A percentile compares a stretch with the other conserved stretches of the same genome.
These are phyloP conservation scores for Jacaranda mimosifolia DNA, from an alignment of 257 asterid genomes.

Conservation along the genomic window DNA sequence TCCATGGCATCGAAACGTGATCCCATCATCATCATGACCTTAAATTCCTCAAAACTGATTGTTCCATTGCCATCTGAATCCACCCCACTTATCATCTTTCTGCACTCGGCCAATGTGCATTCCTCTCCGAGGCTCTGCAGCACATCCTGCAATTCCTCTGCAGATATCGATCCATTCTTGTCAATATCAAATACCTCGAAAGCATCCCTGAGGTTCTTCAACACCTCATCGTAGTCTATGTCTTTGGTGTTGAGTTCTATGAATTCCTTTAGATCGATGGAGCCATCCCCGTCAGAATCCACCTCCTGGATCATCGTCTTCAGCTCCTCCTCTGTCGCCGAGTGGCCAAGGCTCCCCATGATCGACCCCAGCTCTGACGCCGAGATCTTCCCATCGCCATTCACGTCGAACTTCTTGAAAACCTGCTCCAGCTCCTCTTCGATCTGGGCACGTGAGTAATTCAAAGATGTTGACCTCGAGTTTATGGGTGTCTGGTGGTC, in stretches of 20 bases:
- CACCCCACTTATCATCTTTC: conserved; percentile 58
- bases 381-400: conserved; percentile 56
- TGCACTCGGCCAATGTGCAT: conserved; percentile 54
- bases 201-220: conserved; percentile 42
- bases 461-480: neutral
- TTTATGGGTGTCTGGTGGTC: neutral
- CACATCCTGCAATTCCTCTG: conserved; percentile 58
- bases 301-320: conserved; percentile 54
- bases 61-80: conserved; percentile 59
- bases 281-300: conserved; percentile 28
- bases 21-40: neutral
- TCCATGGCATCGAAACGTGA: conserved; percentile 9
- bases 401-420: conserved; percentile 14
- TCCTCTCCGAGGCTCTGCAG: conserved; percentile 56
- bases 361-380: conserved; percentile 51
- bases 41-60: neutral
- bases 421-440: conserved; percentile 21
- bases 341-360: conserved; percentile 54
- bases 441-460: neutral
- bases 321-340: conserved; percentile 47
- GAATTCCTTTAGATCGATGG: conserved; percentile 51
- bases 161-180: conserved; percentile 54
- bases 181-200: conserved; percentile 58
- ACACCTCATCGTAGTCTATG: conserved; percentile 44
- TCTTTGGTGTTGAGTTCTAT: conserved; percentile 55